Evolutionary conservation across 176 grass and related monocot species (phyloP), one percentile per base, ranked within the genome.

Genomic region (Triticum urartu): DNA sequence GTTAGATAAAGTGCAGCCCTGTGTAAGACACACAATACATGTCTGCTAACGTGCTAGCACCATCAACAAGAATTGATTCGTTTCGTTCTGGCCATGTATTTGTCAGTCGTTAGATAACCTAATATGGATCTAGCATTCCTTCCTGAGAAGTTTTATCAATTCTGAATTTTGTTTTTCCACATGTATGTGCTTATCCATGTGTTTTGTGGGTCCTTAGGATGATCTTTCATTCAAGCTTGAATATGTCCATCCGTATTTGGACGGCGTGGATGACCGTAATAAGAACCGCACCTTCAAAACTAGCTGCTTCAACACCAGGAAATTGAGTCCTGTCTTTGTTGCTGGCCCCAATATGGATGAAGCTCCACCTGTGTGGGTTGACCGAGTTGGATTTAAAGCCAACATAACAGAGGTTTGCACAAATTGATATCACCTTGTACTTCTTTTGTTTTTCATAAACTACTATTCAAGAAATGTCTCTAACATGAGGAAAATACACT

Each of bases 151-250:
- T 68, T 84, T 2, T 14, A 25, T 1, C 39, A 9, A 25, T 71
- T 82, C 15, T 32, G 36, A 58, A 40, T 64, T 78, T 56, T 80
- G 0, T 36, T 10, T 32, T 84, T 39, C 10, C 26, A 72, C 71
- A 78, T 40, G 33, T 4, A 59, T 64, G 9, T 71, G 50, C 79
- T 90, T 82, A 90, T 72, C 21, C 75, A 39, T 81, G 0, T 7
- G 58, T 85, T 33, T 64, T 9, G 8, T 58, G 15, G 14, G 15
- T 65, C 24, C 68, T 80, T 81, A 99, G 94, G 97, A 96, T 83
- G 94, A 99, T 86, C 79, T 96, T 50, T 96, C 97, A 22, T 99
- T 99, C 87, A 96, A 96, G 68, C 74, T 94, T 84, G 92, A 96
- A 18, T 99, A 99, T 69, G 90, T 89, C 26, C 94, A 99, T 82